phyloP scores from a whole-genome alignment of 441 rosid species.

The Iberis amara region DNA sequence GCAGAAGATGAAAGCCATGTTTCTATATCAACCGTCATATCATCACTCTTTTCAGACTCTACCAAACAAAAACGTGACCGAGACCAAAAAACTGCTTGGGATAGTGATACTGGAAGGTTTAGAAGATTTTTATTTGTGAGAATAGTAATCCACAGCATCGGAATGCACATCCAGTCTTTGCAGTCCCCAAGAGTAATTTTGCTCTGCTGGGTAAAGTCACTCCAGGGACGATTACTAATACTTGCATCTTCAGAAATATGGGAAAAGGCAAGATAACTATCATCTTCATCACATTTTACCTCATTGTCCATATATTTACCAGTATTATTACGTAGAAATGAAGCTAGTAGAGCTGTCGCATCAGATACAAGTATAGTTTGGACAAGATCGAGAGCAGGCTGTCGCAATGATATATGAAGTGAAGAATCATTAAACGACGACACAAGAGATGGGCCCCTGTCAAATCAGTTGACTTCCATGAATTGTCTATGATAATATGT shows the following conservation, averaged over 20 bases:
- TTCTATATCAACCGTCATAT: conserved; percentile 55
- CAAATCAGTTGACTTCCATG: conserved; percentile 33
- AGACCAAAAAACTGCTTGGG: conserved; percentile 94
- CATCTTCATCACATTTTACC: conserved; percentile 40
- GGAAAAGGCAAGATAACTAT: conserved; percentile 37
- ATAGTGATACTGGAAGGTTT: conserved; percentile 66
- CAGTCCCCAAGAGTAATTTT: conserved; percentile 53
- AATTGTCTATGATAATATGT: conserved; percentile 9
- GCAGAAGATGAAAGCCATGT: conserved; percentile 72
- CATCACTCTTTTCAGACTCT: conserved; percentile 70
- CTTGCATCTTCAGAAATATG: conserved; percentile 46
- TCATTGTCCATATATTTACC: conserved; percentile 34
- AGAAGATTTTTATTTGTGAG: conserved; percentile 61
- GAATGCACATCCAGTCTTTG: conserved; percentile 88
- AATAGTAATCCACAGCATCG: conserved; percentile 92
- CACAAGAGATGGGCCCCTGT: conserved; percentile 95
- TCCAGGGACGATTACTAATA: conserved; percentile 56
- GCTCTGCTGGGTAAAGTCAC: conserved; percentile 62
- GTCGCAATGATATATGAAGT: conserved; percentile 83
- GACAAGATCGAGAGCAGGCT: conserved; percentile 93
- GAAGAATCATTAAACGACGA: conserved; percentile 84
- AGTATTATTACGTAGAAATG: conserved; percentile 40
- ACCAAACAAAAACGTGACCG: conserved; percentile 73
- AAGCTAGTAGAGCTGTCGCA: conserved; percentile 70
- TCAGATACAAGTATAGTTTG: conserved; percentile 84